Base-by-base conservation (phyloP, 768 basidiomycete genomes). In the Tylopilus sp. region DNA sequence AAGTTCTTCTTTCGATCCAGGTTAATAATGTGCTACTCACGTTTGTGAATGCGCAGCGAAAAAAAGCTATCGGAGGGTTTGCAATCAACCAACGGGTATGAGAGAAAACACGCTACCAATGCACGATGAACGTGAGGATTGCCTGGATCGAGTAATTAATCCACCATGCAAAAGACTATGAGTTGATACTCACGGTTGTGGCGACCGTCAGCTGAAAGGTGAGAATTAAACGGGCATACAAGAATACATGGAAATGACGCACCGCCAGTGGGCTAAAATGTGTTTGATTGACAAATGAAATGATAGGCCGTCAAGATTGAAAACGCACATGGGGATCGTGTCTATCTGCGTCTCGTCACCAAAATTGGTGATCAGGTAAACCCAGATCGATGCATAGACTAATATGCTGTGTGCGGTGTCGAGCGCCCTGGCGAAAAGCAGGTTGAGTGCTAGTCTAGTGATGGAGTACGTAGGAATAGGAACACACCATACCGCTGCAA, bases 71-170 rank as follows among this genome's bases (percentile, higher is more conserved):
- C 3, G 24, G 1, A 1, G 4, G 31, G 26, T 57, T 31, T 47
- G n/a, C n/a, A 21, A 31, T 28, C 34, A 3, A 38, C 25, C 26
- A 16, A 4, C n/a, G 5, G 1, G 17, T 22, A 6, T 33, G 7
- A 5, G 13, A 1, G 22, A 10, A 22, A 34, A 41, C 14, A 28
- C 53, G 12, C 16, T 43, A 80, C 78, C 79, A 76, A 53, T 81
- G 79, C 6, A 81, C 79, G 24, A 79, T 68, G 46, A 79, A 74
- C 0, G 79, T 81, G 28, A 79, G 65, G 25, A 76, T 58, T 1
- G 78, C 79, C 78, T 57, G 72, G 72, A 68, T 0, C 69, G 63
- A 68, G 48, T 3, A 45, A 28, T 57, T 26, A 48, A 6, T n/a
- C 3, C 25, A 24, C 3, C 22, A 30, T 7, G 9, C 17, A 48